phyloP scores from a whole-genome alignment of 1,139 yeast species.

The Arxiozyma slooffiae region DNA sequence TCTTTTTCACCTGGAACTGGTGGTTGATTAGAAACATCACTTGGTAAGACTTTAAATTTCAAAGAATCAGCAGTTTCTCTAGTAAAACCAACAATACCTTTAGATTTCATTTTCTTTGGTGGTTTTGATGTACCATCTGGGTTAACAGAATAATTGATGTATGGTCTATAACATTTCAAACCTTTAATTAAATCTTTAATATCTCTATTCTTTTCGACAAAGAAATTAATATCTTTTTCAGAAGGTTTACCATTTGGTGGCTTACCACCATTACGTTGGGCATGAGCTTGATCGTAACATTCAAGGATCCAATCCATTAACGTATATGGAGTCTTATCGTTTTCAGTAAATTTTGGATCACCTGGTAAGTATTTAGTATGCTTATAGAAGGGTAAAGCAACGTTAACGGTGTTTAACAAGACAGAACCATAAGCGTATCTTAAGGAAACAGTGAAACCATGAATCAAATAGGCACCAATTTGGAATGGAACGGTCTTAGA shows the following conservation, averaged over 20 bases:
- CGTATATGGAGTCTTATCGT: slow-evolving; percentile 10
- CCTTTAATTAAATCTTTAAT: slow-evolving; percentile 14
- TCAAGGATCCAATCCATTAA: slow-evolving; percentile 18
- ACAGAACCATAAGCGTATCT: slow-evolving; percentile 17
- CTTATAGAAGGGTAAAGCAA: slow-evolving; percentile 14
- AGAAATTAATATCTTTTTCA: slow-evolving; percentile 13
- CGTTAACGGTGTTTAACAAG: slow-evolving; percentile 14
- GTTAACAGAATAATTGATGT: slow-evolving; percentile 16
- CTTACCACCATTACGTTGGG: slow-evolving; percentile 1
- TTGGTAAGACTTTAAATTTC: slow-evolving; percentile 10
- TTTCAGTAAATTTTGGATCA: slow-evolving; percentile 13
- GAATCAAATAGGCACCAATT: slow-evolving; percentile 16
- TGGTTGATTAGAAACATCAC: slow-evolving; percentile 7
- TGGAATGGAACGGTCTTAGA: slow-evolving; percentile 13
- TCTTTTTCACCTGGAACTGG: slow-evolving; percentile 10
- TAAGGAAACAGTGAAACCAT: slow-evolving; percentile 16
- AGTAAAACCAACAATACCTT: slow-evolving; percentile 13
- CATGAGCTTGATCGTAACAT: slow-evolving; percentile 10
- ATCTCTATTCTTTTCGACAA: slow-evolving; percentile 12
- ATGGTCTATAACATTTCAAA: slow-evolving; percentile 15
- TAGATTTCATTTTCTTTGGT: slow-evolving; percentile 13
- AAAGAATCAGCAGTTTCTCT: slow-evolving; percentile 17
- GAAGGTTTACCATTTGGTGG: slow-evolving; percentile 6
- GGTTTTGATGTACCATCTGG: slow-evolving; percentile 16
- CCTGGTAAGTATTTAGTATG: slow-evolving; percentile 19